Conservation (phyloP, 805 yeast species). For the Candida fluviatilis region DNA sequence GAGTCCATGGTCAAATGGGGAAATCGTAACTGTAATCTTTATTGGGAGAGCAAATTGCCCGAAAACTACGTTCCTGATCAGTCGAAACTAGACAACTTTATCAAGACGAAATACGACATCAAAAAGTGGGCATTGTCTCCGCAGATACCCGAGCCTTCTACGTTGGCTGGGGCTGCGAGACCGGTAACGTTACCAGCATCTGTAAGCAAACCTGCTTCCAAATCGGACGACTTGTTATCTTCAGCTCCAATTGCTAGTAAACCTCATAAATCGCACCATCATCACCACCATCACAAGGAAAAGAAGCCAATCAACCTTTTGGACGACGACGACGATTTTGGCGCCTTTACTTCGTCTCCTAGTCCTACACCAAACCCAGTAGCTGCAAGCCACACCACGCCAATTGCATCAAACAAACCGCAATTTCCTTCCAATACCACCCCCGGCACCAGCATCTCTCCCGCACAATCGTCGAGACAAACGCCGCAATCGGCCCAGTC, state of each 20-base stretch:
- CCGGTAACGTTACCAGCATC: neutral
- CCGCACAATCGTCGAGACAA: constrained; percentile 7
- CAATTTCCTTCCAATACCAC: constrained; percentile 8
- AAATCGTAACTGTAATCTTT: constrained; percentile 68
- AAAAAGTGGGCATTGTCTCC: constrained; percentile 77
- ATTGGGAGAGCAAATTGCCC: constrained; percentile 83
- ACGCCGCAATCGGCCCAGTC: constrained; percentile 26
- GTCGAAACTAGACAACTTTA: constrained; percentile 80
- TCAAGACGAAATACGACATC: constrained; percentile 86
- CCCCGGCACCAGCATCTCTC: constrained; percentile 6
- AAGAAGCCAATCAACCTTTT: constrained; percentile 15
- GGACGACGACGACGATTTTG: constrained; percentile 44
- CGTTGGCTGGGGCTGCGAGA: constrained; percentile 20
- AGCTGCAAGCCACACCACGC: constrained; percentile 4
- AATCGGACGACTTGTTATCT: constrained; percentile 1
- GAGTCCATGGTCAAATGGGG: constrained; percentile 84
- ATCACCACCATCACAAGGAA: constrained; percentile 2
- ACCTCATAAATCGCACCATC: constrained; percentile 1
- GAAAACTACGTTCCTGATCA: constrained; percentile 72
- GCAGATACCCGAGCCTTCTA: constrained; percentile 56
- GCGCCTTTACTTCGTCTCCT: constrained; percentile 31
- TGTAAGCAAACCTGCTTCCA: neutral
- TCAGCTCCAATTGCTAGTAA: constrained; percentile 2
- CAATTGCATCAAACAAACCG: constrained; percentile 1
- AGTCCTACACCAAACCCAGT: constrained; percentile 15